Evolutionary conservation across 2,329 filamentous ascomycete species (phyloP).

Genomic region (Botrytis elliptica): DNA sequence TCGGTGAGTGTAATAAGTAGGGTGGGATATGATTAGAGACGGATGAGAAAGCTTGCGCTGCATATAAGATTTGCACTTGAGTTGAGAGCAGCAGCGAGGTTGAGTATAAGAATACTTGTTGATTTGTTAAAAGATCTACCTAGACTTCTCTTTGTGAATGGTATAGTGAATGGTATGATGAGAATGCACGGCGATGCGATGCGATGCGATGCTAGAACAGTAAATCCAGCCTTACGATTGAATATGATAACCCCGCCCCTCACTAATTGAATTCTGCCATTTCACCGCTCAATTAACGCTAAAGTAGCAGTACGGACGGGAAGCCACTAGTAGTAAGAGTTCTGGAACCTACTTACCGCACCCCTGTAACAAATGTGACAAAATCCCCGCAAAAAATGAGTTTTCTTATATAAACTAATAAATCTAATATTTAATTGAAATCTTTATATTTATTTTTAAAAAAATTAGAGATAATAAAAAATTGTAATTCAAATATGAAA

Average conservation of each 20-base stretch:
- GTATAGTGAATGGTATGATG: not conserved
- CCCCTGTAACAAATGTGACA: too few species aligned
- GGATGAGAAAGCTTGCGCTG: not conserved
- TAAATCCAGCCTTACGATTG: not conserved
- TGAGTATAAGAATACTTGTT: not conserved
- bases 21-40: not conserved
- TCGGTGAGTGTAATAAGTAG: not conserved
- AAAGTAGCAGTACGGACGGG: not conserved
- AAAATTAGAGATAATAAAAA: too few species aligned
- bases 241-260: not conserved
- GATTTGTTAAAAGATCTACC: not conserved
- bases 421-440: too few species aligned
- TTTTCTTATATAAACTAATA: too few species aligned
- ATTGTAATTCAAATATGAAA: too few species aligned
- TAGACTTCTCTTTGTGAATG: not conserved
- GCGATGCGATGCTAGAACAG: not conserved
- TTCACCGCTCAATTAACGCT: not conserved
- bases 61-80: not conserved
- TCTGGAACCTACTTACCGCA: too few species aligned
- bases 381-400: too few species aligned
- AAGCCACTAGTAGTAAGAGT: not conserved
- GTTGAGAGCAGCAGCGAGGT: not conserved
- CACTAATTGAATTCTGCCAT: constrained; percentile 10
- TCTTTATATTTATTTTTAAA: too few species aligned
- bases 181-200: not conserved